These are phyloP conservation scores for Fusarium brachygibbosum DNA, from an alignment of 2,329 filamentous ascomycete genomes.

Conservation along the genomic window DNA sequence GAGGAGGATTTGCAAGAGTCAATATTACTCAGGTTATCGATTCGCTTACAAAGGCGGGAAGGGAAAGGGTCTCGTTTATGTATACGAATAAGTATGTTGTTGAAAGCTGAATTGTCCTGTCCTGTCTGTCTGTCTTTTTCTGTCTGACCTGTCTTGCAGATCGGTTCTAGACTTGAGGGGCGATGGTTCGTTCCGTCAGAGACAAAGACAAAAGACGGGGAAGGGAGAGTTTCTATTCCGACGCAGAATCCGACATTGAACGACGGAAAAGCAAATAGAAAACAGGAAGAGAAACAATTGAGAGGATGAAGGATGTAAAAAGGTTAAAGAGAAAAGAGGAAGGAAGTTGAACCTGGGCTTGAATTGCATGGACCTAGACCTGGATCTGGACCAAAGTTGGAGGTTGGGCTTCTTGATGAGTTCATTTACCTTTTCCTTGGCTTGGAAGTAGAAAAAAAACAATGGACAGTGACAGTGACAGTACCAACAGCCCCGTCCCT, in stretches of 20 bases:
- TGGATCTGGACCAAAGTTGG: constrained; percentile 5
- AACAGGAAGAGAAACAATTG: background rate
- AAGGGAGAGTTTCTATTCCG: constrained; percentile 22
- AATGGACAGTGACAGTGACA: background rate
- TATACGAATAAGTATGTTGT: constrained; percentile 12
- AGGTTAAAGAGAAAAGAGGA: constrained; percentile 2
- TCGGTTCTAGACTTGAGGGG: constrained; percentile 30
- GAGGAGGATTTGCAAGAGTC: constrained; percentile 3
- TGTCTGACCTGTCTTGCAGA: constrained; percentile 26
- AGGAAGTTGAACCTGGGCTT: constrained; percentile 7
- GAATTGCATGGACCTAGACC: background rate
- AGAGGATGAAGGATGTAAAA: background rate
- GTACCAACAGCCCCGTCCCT: background rate
- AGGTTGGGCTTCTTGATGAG: constrained; percentile 35
- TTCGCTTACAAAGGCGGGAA: constrained; percentile 26
- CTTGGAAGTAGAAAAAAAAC: background rate
- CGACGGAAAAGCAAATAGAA: background rate
- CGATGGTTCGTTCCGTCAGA: constrained; percentile 31
- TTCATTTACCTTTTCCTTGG: constrained; percentile 33
- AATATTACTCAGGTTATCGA: constrained; percentile 24
- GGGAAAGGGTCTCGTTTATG: constrained; percentile 11
- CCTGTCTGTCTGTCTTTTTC: constrained; percentile 4
- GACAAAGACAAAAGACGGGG: constrained; percentile 17
- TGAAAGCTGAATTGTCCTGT: constrained; percentile 23
- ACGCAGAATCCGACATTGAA: constrained; percentile 22